phyloP scores from a whole-genome alignment of 1,284 basidiomycete genomes.

The Ustilago xerochloae region DNA sequence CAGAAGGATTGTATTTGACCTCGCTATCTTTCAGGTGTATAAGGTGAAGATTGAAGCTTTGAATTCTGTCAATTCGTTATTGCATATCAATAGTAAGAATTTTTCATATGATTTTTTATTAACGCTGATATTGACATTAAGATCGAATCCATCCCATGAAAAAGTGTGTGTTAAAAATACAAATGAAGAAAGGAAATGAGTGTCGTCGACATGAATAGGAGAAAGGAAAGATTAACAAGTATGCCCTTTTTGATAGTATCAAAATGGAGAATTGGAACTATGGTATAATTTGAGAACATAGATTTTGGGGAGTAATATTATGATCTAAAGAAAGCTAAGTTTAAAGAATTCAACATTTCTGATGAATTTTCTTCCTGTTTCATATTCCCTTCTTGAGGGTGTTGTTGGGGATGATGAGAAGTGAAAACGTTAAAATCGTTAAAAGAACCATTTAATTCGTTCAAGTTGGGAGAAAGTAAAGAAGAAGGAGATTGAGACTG shows the following conservation, averaged over 20 bases:
- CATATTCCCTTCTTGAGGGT: too few species aligned
- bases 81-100: not conserved
- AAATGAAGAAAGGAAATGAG: conserved; percentile 6
- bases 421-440: conserved; percentile 22
- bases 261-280: not conserved
- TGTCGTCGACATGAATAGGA: too few species aligned
- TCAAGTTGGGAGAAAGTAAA: conserved; percentile 31
- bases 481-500: conserved; percentile 21
- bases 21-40: too few species aligned
- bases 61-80: too few species aligned
- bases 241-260: not conserved
- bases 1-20: too few species aligned
- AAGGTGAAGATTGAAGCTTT: too few species aligned
- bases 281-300: too few species aligned
- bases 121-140: not conserved
- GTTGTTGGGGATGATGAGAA: not conserved
- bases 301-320: not conserved
- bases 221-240: conserved; percentile 3
- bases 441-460: conserved; percentile 32
- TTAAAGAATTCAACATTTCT: not conserved
- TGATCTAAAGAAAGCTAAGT: not conserved
- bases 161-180: conserved; percentile 10
- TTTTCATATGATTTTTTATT: not conserved
- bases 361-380: too few species aligned
- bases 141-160: not conserved